Base-by-base conservation (phyloP, 2,329 filamentous ascomycete species). In the Colletotrichum ledebouriae region DNA sequence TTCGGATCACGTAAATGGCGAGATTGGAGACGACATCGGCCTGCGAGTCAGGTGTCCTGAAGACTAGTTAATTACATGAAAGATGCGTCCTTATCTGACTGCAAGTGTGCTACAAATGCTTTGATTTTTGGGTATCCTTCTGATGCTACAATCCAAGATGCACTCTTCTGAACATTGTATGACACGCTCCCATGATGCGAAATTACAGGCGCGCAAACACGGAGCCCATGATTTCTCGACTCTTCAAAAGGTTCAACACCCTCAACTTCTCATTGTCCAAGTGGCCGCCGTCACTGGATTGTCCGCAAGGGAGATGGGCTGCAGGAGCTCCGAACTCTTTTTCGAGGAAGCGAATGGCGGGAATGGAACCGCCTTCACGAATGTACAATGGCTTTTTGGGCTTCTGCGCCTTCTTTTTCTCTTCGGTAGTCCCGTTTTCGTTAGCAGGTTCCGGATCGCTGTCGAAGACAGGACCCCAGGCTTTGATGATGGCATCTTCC, bases 251-350 rank as follows among this genome's bases (percentile, higher is more conserved):
- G 79, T 99, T 99, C 73, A 92, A 82, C 63, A 99, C 83, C 59
- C 96, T 85, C 78, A 99, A 83, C n/a, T 96, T 83, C 85, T 99
- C 96, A 75, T 99, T 98, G 75, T 97, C 93, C 79, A 99, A 80
- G 86, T 99, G 96, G 17, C 95, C 96, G 59, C 91, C 90, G 76
- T 99, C 96, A 73, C 93, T 98, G 12, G 95, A 94, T 79, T 98
- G 94, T 0, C 97, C 97, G 75, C 94, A 98, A 0, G 96, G 97
- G 39, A 99, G 81, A 78, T 98, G 94, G 0, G 95, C 95, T 0
- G 96, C 95, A 0, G 94, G 94, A 0, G 96, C 96, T 3, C 87
- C 86, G 76, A 98, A 98, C 74, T 97, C 94, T 81, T 97, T 97
- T 78, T 98, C 95, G 42, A 98, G 77, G 76, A 98, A 98, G 6